Percentiles rank a stretch among this genome's conserved stretches.
These are phyloP conservation scores for Acmispon strigosus DNA, from an alignment of 306 rosid species.

Conservation along the genomic window DNA sequence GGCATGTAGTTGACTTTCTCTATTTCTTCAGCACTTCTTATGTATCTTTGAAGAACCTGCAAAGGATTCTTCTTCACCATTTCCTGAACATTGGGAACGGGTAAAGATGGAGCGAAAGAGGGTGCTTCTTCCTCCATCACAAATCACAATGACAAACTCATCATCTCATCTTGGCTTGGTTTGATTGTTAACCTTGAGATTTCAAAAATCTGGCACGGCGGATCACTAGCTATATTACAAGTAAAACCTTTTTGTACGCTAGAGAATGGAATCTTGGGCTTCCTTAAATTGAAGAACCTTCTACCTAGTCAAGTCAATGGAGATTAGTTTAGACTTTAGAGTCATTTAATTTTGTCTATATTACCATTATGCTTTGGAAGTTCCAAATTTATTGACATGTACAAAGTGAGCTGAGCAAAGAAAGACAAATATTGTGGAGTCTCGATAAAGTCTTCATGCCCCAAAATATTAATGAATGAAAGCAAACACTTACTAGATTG, in stretches of 20 bases:
- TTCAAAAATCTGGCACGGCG: background rate
- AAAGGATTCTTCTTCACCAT: conserved; percentile 26
- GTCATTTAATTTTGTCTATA: background rate
- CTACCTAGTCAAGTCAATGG: background rate
- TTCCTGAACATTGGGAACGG: conserved; percentile 41
- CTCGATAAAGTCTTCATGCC: too few relatives aligned
- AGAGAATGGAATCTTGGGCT: background rate
- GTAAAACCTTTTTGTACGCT: background rate
- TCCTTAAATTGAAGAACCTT: background rate
- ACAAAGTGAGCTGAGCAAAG: background rate
- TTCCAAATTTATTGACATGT: background rate
- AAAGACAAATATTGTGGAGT: background rate
- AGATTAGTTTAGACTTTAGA: background rate
- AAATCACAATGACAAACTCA: background rate
- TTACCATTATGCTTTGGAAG: background rate
- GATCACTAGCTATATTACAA: background rate
- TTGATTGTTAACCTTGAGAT: background rate
- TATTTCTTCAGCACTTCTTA: conserved; percentile 23
- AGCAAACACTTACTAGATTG: too few relatives aligned
- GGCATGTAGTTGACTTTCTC: background rate
- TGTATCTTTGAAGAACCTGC: conserved; percentile 24
- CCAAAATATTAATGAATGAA: too few relatives aligned
- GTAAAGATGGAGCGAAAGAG: conserved; percentile 24
- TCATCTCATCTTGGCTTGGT: background rate
- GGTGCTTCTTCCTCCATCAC: background rate